Evolutionary conservation across 352 stramenopile genomes (phyloP).

Genomic region (Phytophthora brassicae): DNA sequence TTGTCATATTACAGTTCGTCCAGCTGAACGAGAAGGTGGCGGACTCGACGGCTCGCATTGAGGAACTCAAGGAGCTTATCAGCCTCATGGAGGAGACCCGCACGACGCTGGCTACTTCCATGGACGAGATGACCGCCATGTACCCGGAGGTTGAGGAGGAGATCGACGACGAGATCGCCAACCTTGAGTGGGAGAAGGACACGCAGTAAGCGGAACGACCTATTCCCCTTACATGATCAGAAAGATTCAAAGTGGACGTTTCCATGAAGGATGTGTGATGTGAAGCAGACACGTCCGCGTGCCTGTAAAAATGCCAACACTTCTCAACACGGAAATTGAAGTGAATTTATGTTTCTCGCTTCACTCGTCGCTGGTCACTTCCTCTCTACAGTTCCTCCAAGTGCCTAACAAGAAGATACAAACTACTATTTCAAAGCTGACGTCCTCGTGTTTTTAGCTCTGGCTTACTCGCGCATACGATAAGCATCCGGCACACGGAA

Average conservation of each 20-base stretch:
- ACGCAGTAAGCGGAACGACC: constrained; percentile 54
- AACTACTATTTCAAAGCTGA: constrained; percentile 24
- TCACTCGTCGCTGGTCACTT: too few species aligned
- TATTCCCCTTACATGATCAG: constrained; percentile 14
- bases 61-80: constrained; percentile 85
- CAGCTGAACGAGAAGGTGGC: constrained; percentile 81
- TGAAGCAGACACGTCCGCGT: constrained; percentile 7
- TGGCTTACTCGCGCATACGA: constrained; percentile 52
- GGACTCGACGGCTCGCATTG: constrained; percentile 85
- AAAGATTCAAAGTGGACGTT: constrained; percentile 17
- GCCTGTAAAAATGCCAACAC: constrained; percentile 34
- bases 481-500: constrained; percentile 85
- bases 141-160: constrained; percentile 85
- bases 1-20: constrained; percentile 41
- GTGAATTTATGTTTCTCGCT: constrained; percentile 28
- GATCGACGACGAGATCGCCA: constrained; percentile 89
- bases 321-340: constrained; percentile 35
- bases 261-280: too few species aligned
- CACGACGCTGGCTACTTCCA: constrained; percentile 81
- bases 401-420: constrained; percentile 32
- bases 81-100: constrained; percentile 82
- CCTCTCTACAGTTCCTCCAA: constrained; percentile 18
- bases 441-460: background rate
- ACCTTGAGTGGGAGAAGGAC: constrained; percentile 91
- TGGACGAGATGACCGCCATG: constrained; percentile 85